phyloP scores from a whole-genome alignment of 495 filamentous ascomycete species.

The Tuber umbilicatum region DNA sequence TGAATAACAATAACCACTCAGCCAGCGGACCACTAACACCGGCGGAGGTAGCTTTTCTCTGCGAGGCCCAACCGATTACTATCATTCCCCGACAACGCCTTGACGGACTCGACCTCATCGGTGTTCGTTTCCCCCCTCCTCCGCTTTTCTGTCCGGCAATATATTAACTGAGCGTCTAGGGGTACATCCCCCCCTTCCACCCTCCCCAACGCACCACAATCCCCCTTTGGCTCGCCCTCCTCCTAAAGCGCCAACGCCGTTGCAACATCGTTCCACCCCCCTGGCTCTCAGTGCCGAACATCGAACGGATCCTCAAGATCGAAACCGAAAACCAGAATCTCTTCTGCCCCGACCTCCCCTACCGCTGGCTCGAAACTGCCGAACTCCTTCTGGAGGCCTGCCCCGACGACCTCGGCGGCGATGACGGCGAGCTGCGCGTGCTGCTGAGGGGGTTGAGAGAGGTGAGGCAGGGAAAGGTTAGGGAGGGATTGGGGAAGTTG shows the following conservation, averaged over 20 bases:
- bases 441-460: slow-evolving; percentile 78
- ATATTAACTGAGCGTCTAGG: slow-evolving; percentile 50
- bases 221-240: slow-evolving; percentile 94
- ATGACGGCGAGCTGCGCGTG: slow-evolving; percentile 49
- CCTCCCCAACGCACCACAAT: slow-evolving; percentile 75
- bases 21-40: slow-evolving; percentile 51
- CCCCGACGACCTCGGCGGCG: slow-evolving; percentile 71
- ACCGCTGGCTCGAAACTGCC: slow-evolving; percentile 86
- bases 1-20: not conserved
- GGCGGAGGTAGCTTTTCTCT: slow-evolving; percentile 85
- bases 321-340: slow-evolving; percentile 63
- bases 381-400: slow-evolving; percentile 79
- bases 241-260: slow-evolving; percentile 88
- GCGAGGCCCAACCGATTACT: slow-evolving; percentile 93
- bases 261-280: slow-evolving; percentile 87
- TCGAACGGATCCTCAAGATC: slow-evolving; percentile 66
- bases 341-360: slow-evolving; percentile 79
- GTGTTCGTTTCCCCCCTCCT: slow-evolving; percentile 54
- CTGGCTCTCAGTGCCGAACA: slow-evolving; percentile 71
- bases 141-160: not conserved
- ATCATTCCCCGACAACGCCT: slow-evolving; percentile 86
- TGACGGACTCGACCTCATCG: slow-evolving; percentile 73
- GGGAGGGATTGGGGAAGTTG: slow-evolving; percentile 62
- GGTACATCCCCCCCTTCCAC: slow-evolving; percentile 63
- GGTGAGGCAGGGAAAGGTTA: slow-evolving; percentile 81